Base-by-base conservation (phyloP, 805 yeast genomes). In the Komagataella pastoris region DNA sequence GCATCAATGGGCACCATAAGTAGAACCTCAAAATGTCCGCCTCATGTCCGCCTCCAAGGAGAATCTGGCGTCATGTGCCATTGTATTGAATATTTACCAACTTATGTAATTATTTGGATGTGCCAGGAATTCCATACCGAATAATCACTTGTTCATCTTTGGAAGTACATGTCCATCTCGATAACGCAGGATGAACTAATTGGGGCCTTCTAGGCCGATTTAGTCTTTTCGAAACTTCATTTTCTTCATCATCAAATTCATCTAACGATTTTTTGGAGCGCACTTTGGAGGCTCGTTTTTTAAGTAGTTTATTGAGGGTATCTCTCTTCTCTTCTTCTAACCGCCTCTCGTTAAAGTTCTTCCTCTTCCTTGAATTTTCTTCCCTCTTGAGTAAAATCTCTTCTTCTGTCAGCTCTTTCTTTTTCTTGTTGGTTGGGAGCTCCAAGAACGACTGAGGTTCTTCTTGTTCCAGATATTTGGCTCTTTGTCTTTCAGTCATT, bases 261-360 rank as follows among this genome's bases (percentile, higher is more conserved):
- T 62, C 64, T 46, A 60, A 54, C 3, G 54, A 47, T 30, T 61
- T 65, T 3, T 59, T 62, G 47, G 69, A 77, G 56, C 85, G 71
- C 0, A 80, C 77, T 62, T 85, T 85, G 49, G 79, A 80, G 0
- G 97, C 96, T 56, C 96, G 76, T 65, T 90, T 81, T 66, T 87
- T 83, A 56, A 91, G 71, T 56, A 91, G 70, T 64, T 87, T 88
- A 64, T 91, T 91, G 56, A 91, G 74, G 0, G 97, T 90, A 56
- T 91, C 97, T 61, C 83, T 79, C 63, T 93, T 93, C 65, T 93
- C 98, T 64, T 88, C 97, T 61, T 90, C 97, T 46, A 88, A 68
- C 56, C 84, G 80, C 67, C 84, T 83, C 59, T 83, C 89, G 57
- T 83, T 81, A 59, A 88, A 76, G 62, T 91, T 90, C 64, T 85